Evolutionary conservation across 768 basidiomycete species (phyloP).

Genomic region (Boletus reticuloceps): DNA sequence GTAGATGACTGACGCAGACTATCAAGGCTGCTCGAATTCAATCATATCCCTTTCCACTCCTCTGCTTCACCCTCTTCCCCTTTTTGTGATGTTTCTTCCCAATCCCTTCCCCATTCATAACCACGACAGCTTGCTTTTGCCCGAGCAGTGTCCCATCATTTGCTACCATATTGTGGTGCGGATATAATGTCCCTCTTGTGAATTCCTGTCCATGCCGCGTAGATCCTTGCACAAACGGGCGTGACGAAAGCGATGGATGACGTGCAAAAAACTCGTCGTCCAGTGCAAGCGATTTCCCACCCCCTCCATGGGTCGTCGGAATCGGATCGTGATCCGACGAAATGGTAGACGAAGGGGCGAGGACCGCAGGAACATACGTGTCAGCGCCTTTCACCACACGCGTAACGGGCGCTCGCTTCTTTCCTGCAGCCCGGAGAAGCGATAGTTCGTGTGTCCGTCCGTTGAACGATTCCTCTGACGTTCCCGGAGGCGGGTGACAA

Average conservation of each 20-base stretch:
- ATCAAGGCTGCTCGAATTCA: constrained; percentile 17
- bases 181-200: constrained; percentile 64
- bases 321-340: constrained; percentile 19
- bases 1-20: not conserved
- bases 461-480: constrained; percentile 72
- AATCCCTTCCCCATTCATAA: constrained; percentile 37
- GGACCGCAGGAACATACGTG: constrained; percentile 58
- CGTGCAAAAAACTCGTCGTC: constrained; percentile 83
- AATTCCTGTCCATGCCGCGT: constrained; percentile 57
- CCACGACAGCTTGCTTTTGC: constrained; percentile 36
- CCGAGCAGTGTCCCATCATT: constrained; percentile 71
- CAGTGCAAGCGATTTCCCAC: constrained; percentile 59
- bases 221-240: constrained; percentile 65
- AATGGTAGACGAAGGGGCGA: not conserved
- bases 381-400: constrained; percentile 82
- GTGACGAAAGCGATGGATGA: constrained; percentile 46
- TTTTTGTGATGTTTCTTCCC: constrained; percentile 89
- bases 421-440: constrained; percentile 59
- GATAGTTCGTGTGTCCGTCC: constrained; percentile 58
- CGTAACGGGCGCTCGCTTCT: constrained; percentile 86
- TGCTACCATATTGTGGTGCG: constrained; percentile 80
- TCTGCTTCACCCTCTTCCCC: constrained; percentile 76
- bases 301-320: constrained; percentile 32
- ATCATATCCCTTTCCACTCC: constrained; percentile 94
- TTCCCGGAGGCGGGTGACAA: constrained; percentile 83